Percentiles rank a stretch among this genome's conserved stretches.
Evolutionary conservation across 306 rosid species (phyloP).

Genomic region (Elaeagnus macrophylla): DNA sequence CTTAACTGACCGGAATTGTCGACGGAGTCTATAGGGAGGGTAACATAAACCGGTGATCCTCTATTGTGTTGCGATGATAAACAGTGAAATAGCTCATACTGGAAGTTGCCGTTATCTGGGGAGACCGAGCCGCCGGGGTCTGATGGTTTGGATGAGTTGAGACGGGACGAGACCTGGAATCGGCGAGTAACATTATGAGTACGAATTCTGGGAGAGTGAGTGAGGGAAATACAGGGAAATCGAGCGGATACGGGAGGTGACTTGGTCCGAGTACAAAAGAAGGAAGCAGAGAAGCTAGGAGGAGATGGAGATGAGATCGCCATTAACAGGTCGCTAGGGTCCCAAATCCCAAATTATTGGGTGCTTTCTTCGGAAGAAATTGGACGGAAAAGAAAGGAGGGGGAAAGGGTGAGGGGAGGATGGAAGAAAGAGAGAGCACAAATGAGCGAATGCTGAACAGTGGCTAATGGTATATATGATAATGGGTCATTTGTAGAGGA

Average conservation of each 20-base stretch:
- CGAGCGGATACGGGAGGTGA: constrained; percentile 23
- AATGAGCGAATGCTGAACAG: too few species aligned
- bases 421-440: too few species aligned
- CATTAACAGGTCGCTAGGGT: constrained; percentile 17
- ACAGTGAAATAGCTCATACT: constrained; percentile 61
- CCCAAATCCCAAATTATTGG: too few species aligned
- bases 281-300: constrained; percentile 54
- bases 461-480: too few species aligned
- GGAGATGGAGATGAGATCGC: constrained; percentile 59
- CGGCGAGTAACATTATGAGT: constrained; percentile 24
- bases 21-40: constrained; percentile 51
- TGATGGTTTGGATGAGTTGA: constrained; percentile 55
- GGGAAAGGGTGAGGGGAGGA: too few species aligned
- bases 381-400: too few species aligned
- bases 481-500: too few species aligned
- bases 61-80: constrained; percentile 41
- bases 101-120: constrained; percentile 50
- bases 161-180: constrained; percentile 26
- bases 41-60: constrained; percentile 63
- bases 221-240: constrained; percentile 29
- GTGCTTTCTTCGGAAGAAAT: too few species aligned
- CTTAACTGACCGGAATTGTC: constrained; percentile 24
- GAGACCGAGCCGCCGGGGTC: constrained; percentile 53
- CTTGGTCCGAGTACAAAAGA: constrained; percentile 30
- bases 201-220: constrained; percentile 26